Base-by-base conservation (phyloP, 202 grass and related monocot genomes). In the Carex arenaria region DNA sequence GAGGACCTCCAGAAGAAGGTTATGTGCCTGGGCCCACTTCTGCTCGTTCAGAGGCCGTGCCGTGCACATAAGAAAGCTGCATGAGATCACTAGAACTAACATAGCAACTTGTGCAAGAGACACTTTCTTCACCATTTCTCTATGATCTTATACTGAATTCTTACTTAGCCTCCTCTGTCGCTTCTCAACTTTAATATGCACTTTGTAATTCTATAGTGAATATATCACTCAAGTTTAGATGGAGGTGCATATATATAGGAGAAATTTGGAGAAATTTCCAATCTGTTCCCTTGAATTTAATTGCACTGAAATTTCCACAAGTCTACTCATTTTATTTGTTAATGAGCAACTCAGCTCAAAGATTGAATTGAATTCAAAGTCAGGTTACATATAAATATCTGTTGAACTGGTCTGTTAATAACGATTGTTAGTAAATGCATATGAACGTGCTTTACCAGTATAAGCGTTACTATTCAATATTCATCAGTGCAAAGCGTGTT, bases 111-210 rank as follows among this genome's bases (percentile, higher is more conserved):
- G 77, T 34, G 61, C 30, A 9, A 61, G 9, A 23, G 20, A 13
- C 54, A 64, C 9, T 80, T 63, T 80, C 55, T 79, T 79, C 74
- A 79, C 74, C 74, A 79, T 79, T 34, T 54, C 43, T 56, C 6
- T 72, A n/a, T 47, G 28, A 61, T 57, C 32, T 80, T 43, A 40
- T 23, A n/a, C 7, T 80, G 54, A 34, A 73, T 61, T 19, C 19
- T 61, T 61, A 10, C 4, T 57, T 57, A 26, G 26, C 6, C 2
- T 17, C n/a, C 15, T 15, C 15, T 15, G 4, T 56, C 53, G n/a
- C 7, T 22, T 61, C 18, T 9, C 59, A 61, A 61, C 8, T 45
- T 8, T 9, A 61, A 61, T 61, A 61, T 23, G 59, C n/a, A 23
- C 6, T 61, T 61, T 61, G 59, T 61, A 22, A 61, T 61, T 61